Base-by-base conservation (phyloP, 169 alveolate genomes). In the Eimeria maxima region DNA sequence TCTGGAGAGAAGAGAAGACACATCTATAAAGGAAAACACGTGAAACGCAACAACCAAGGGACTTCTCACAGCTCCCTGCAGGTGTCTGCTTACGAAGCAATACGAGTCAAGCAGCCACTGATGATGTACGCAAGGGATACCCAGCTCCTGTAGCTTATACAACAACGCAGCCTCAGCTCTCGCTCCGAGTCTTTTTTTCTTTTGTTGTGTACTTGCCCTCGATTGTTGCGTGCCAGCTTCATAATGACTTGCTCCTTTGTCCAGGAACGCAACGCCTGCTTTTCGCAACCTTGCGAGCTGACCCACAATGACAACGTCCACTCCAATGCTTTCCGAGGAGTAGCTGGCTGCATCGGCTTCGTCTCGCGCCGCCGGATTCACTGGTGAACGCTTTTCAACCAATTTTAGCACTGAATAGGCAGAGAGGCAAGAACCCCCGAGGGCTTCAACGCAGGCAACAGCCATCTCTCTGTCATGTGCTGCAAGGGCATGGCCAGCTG, bases 41-140 rank as follows among this genome's bases (percentile, higher is more conserved):
- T 10, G 5, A 16, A 6, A 29, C 29, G 45, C 20, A 7, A 33
- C 38, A 24, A 20, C 47, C 22, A 16, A 38, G 27, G 50, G 38
- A 11, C 3, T 29, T 4, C 6, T 29, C 14, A 29, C 24, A 44
- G 63, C 0, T 22, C 88, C 88, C 44, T 8, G 22, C 13, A 76
- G 65, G 44, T 76, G 57, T 24, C 16, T 33, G 38, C 93, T 87
- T 65, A 87, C 93, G 38, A 63, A 63, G 57, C 83, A 50, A 42
- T 87, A 87, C 0, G 93, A 80, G 29, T 87, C 93, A 27, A 87
- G 38, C 11, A 87, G 81, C 93, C 93, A 87, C 93, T 87, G 81
- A 50, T 60, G 67, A 60, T 50, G 83, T 33, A 87, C 81, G n/a
- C 93, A 87, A 24, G 93, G 76, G 65, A 87, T 53, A 44, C 93